These are phyloP conservation scores for Tetrapisispora pingtungensis DNA, from an alignment of 805 yeast genomes.

Conservation along the genomic window DNA sequence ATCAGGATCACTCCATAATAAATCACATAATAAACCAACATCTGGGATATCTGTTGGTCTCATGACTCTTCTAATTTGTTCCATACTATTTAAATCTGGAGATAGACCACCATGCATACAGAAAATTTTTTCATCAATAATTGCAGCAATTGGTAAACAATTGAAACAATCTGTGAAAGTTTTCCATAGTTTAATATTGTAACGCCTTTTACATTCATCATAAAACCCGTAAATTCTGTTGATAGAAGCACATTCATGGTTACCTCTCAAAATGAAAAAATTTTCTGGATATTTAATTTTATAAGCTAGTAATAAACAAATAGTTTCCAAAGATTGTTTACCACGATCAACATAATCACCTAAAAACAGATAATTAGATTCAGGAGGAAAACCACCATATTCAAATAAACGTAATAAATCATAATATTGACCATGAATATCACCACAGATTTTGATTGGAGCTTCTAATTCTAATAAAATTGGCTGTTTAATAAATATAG, in stretches of 20 bases:
- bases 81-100: conserved; percentile 96
- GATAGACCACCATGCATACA: conserved; percentile 99
- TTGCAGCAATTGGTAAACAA: conserved; percentile 97
- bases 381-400: conserved; percentile 99
- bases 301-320: conserved; percentile 86
- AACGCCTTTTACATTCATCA: conserved; percentile 97
- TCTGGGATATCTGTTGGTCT: conserved; percentile 99
- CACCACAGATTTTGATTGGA: conserved; percentile 95
- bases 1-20: conserved; percentile 98
- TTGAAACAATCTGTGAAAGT: conserved; percentile 97
- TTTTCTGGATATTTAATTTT: conserved; percentile 97
- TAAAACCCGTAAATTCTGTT: conserved; percentile 96
- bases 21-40: conserved; percentile 90
- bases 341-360: conserved; percentile 99
- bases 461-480: conserved; percentile 92
- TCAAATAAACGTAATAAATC: conserved; percentile 91
- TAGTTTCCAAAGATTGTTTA: conserved; percentile 92
- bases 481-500: conserved; percentile 95
- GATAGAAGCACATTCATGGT: conserved; percentile 97
- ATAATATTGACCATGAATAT: conserved; percentile 96
- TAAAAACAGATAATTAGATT: conserved; percentile 86
- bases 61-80: conserved; percentile 97
- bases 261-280: conserved; percentile 92
- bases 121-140: conserved; percentile 93
- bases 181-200: conserved; percentile 97